A percentile compares a stretch with the other conserved stretches of the same genome.
Conservation (phyloP, 441 rosid species). For the Melastoma candidum region DNA sequence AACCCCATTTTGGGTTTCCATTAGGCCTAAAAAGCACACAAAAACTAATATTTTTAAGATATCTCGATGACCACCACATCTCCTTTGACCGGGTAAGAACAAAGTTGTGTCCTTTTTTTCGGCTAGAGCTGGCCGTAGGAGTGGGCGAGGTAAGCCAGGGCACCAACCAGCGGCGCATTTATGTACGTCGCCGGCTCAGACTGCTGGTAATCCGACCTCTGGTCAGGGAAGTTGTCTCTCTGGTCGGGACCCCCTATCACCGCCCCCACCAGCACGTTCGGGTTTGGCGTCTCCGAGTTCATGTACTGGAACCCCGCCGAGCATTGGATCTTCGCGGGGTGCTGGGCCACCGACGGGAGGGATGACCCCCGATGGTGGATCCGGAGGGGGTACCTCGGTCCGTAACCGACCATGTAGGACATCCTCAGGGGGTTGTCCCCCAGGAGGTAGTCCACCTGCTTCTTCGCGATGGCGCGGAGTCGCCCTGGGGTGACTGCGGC, state of each 20-base stretch:
- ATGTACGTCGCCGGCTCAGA: conserved; percentile 71
- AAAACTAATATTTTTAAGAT: too few relatives aligned
- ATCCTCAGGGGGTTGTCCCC: conserved; percentile 61
- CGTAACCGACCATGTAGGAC: conserved; percentile 78
- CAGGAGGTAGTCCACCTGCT: conserved; percentile 57
- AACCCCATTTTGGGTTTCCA: too few relatives aligned
- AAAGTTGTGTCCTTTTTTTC: background rate
- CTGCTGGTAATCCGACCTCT: conserved; percentile 54
- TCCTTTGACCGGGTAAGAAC: too few relatives aligned
- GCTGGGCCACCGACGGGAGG: conserved; percentile 41
- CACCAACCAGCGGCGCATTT: conserved; percentile 59
- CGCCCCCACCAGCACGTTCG: conserved; percentile 53
- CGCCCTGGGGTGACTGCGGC: conserved; percentile 37
- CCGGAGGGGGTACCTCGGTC: conserved; percentile 45
- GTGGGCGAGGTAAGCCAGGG: conserved; percentile 58
- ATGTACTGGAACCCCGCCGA: conserved; percentile 43
- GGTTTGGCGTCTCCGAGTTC: conserved; percentile 54
- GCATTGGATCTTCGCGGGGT: conserved; percentile 54
- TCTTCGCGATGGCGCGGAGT: conserved; percentile 55
- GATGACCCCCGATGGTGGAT: conserved; percentile 74
- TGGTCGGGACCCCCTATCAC: conserved; percentile 64
- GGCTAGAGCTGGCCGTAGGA: conserved; percentile 61
- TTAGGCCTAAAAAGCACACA: too few relatives aligned
- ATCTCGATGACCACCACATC: too few relatives aligned
- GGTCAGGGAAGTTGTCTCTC: conserved; percentile 50